phyloP scores from a whole-genome alignment of 2,329 filamentous ascomycete species.

The Bipolaris zeicola region DNA sequence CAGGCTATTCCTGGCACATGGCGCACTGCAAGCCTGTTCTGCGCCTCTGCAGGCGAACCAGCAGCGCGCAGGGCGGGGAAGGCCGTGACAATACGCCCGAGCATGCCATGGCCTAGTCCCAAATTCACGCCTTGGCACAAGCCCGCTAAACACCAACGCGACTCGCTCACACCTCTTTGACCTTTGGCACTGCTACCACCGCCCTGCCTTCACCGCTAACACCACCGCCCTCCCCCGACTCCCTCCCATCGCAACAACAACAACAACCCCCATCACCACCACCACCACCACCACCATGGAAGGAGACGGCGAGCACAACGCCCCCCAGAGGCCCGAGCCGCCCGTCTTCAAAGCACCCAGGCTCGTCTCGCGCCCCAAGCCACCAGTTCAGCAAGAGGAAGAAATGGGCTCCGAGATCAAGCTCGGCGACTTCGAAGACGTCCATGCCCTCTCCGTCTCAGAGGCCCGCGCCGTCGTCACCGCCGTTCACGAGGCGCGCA shows the following conservation, averaged over 20 bases:
- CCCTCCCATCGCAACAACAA: neutral
- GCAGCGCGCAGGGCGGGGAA: conserved; percentile 10
- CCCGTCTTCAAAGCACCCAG: conserved; percentile 41
- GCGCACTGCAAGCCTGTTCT: neutral
- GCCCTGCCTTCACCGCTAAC: conserved; percentile 2
- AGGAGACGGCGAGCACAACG: conserved; percentile 30
- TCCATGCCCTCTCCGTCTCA: conserved; percentile 88
- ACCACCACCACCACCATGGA: conserved; percentile 36
- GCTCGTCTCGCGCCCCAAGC: conserved; percentile 57
- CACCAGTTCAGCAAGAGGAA: conserved; percentile 76
- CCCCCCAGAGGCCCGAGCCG: conserved; percentile 21
- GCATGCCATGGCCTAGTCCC: conserved; percentile 1
- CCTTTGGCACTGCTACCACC: neutral
- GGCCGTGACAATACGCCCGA: neutral
- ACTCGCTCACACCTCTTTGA: neutral
- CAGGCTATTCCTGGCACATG: conserved; percentile 7
- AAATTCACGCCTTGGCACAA: conserved; percentile 2
- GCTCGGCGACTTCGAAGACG: conserved; percentile 91
- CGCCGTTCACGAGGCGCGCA: conserved; percentile 80
- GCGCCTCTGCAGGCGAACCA: conserved; percentile 1
- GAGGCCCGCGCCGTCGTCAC: conserved; percentile 93
- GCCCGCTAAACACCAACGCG: neutral
- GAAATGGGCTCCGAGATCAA: conserved; percentile 81
- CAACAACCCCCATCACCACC: neutral
- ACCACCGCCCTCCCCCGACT: neutral